Conservation (phyloP, 306 rosid species). For the Gillenia trifoliata region DNA sequence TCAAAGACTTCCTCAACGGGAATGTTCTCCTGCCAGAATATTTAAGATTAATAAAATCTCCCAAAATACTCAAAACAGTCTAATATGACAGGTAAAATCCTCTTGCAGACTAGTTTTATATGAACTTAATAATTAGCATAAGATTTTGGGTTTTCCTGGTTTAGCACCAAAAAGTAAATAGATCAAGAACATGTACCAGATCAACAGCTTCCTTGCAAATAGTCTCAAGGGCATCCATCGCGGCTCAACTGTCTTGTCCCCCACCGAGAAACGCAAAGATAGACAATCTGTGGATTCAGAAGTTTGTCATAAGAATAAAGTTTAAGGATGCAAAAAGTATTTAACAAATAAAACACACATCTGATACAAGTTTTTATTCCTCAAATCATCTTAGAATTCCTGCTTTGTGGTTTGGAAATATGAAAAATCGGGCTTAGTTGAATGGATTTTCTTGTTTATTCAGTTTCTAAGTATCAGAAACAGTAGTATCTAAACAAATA, state of each 20-base stretch:
- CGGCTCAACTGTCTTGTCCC: not conserved
- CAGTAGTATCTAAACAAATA: not conserved
- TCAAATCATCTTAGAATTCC: not conserved
- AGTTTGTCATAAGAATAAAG: not conserved
- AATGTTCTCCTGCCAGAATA: constrained; percentile 12
- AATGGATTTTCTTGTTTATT: not conserved
- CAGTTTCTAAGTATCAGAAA: not conserved
- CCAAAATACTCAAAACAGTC: not conserved
- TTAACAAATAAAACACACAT: not conserved
- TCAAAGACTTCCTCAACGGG: constrained; percentile 23
- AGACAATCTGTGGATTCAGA: not conserved
- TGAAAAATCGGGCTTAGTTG: not conserved
- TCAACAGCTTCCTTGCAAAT: constrained; percentile 21
- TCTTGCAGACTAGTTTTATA: not conserved
- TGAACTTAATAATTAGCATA: not conserved
- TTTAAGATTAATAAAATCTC: not conserved
- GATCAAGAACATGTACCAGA: constrained; percentile 9
- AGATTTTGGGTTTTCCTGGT: not conserved
- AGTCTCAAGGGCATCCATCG: constrained; percentile 17
- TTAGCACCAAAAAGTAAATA: not conserved
- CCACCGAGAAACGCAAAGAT: not conserved
- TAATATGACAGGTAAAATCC: not conserved
- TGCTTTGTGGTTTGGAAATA: not conserved
- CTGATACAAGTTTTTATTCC: not conserved
- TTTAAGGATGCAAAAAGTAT: not conserved